Base-by-base conservation (phyloP, 2,329 filamentous ascomycete genomes). In the Fusarium sp. region DNA sequence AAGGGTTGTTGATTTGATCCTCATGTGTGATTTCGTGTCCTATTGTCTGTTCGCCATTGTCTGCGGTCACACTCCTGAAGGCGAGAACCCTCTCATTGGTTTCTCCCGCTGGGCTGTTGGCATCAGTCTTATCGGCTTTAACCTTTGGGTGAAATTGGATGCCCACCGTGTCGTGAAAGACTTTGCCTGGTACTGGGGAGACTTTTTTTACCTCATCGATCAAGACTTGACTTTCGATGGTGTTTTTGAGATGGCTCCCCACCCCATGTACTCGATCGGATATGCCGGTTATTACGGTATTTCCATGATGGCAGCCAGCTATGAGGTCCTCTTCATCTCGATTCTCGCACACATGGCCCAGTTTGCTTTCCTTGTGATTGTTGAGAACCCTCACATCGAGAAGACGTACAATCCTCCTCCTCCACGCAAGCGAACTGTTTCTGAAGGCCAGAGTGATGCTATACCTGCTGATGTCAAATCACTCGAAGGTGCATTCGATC, bases 161-260 rank as follows among this genome's bases (percentile, higher is more conserved):
- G 96, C 96, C 20, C 96, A 99, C 80, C 88, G 96, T 65, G 96
- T 99, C 50, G 96, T 99, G 77, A 98, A 98, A 81, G 96, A 99
- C 81, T 99, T 94, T 82, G 96, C 96, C 30, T 99, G 96, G 96
- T 99, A 98, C 81, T 99, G 96, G 96, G 96, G 96, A 65, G 96
- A 99, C 80, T 98, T 98, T 82, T 99, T 98, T 85, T 99, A 94
- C 81, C 90, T 99, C 76, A 93, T 99, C 79, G 96, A 99, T 80
- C 94, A 98, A 82, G 93, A 97, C 77, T 85, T 99, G 78, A 98
- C 94, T 50, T 99, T 99, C 79, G 96, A 99, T 77, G 96, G 96
- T 58, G 96, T 99, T 67, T 99, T 98, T 78, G 96, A 99, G 82
- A 97, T 99, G 91, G 96, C 96, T 20, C 96, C 96, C 33, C 96